Evolutionary conservation across 805 yeast species (phyloP).

Genomic region (Candida methanosorbosa): DNA sequence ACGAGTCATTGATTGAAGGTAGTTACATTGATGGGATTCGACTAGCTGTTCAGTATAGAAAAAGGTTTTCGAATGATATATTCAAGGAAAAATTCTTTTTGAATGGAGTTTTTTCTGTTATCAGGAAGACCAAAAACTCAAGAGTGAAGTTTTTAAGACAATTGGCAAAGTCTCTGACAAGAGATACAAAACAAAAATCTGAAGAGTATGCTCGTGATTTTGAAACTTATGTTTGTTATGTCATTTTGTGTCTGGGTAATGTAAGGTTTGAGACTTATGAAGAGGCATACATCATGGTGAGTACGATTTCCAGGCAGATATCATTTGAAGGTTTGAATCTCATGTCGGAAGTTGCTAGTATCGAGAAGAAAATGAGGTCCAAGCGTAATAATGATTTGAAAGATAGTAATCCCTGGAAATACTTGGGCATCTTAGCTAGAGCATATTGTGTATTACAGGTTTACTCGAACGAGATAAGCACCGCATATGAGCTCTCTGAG

Average conservation of each 20-base stretch:
- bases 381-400: slow-evolving; percentile 9
- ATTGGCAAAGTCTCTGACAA: slow-evolving; percentile 22
- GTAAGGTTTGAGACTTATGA: slow-evolving; percentile 36
- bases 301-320: slow-evolving; percentile 34
- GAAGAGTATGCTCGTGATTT: slow-evolving; percentile 6
- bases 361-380: too few species aligned
- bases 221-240: slow-evolving; percentile 23
- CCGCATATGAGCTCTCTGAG: slow-evolving; percentile 16
- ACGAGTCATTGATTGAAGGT: slow-evolving; percentile 64
- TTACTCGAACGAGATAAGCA: slow-evolving; percentile 15
- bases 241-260: slow-evolving; percentile 30
- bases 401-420: slow-evolving; percentile 2
- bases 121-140: slow-evolving; percentile 31
- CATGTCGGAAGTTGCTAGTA: too few species aligned
- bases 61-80: slow-evolving; percentile 16
- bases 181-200: slow-evolving; percentile 13
- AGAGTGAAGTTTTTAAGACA: slow-evolving; percentile 31
- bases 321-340: slow-evolving; percentile 33
- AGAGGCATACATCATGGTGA: slow-evolving; percentile 38
- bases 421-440: slow-evolving; percentile 4
- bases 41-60: slow-evolving; percentile 40
- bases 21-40: slow-evolving; percentile 56
- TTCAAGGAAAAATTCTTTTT: slow-evolving; percentile 27
- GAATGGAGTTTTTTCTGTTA: slow-evolving; percentile 30
- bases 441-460: slow-evolving; percentile 7